A percentile compares a stretch with the other conserved stretches of the same genome.
Conservation (phyloP, 2,329 filamentous ascomycete genomes). For the Myrmaecium sp. region DNA sequence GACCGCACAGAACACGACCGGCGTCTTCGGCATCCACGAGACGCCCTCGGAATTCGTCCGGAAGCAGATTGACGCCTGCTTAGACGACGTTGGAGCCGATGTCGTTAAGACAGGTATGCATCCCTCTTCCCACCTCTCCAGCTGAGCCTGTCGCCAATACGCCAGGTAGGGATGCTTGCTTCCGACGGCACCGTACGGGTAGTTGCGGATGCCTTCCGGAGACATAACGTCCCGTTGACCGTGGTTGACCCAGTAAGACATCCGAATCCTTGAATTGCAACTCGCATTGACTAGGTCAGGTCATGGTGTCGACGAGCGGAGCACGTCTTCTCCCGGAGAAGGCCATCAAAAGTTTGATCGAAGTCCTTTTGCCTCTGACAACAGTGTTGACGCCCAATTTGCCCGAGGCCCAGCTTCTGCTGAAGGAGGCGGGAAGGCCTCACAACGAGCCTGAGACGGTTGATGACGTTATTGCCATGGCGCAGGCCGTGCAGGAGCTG, state of each 20-base stretch:
- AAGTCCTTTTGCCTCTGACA: slow-evolving; percentile 45
- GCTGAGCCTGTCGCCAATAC: slow-evolving; percentile 1
- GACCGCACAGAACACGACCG: slow-evolving; percentile 87
- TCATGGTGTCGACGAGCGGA: slow-evolving; percentile 83
- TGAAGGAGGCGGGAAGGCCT: slow-evolving; percentile 30
- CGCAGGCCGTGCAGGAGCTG: slow-evolving; percentile 45
- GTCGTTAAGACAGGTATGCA: slow-evolving; percentile 72
- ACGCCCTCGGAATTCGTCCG: slow-evolving; percentile 62
- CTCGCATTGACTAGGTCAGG: slow-evolving; percentile 31
- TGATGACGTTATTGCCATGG: slow-evolving; percentile 51
- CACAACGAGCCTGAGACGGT: slow-evolving; percentile 36
- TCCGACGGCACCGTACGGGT: slow-evolving; percentile 52
- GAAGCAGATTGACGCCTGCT: slow-evolving; percentile 70
- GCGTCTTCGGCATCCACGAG: slow-evolving; percentile 65
- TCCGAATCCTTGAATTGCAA: slow-evolving; percentile 1
- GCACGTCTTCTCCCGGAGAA: slow-evolving; percentile 47
- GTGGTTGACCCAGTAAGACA: slow-evolving; percentile 58
- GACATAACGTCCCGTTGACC: slow-evolving; percentile 38
- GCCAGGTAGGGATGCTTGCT: slow-evolving; percentile 57
- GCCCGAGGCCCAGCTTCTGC: slow-evolving; percentile 52
- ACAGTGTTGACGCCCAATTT: slow-evolving; percentile 63
- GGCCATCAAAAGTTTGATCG: slow-evolving; percentile 44
- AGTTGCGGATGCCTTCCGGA: slow-evolving; percentile 46
- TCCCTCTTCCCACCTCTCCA: slow-evolving; percentile 1
- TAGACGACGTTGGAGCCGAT: slow-evolving; percentile 73